Evolutionary conservation across 345 rosid genomes (phyloP).

Genomic region (Citrus cavaleriei): DNA sequence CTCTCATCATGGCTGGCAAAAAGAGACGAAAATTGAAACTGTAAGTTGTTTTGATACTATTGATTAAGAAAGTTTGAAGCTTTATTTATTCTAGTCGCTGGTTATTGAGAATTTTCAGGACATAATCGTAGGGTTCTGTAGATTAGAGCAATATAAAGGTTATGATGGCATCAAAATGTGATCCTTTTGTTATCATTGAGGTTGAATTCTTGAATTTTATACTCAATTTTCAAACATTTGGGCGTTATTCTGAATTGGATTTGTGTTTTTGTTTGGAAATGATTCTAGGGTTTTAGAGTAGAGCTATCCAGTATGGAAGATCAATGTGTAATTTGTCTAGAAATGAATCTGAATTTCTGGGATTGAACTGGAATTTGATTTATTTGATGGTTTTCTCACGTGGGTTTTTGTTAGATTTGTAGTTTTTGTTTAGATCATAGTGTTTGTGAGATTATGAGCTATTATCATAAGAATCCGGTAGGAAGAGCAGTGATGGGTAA

Average conservation of each 20-base stretch:
- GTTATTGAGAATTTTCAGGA: slow-evolving; percentile 12
- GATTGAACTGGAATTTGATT: neutral
- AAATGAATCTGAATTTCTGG: neutral
- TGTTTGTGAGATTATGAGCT: neutral
- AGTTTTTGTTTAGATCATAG: neutral
- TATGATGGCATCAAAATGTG: neutral
- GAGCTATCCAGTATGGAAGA: neutral
- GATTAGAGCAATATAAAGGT: neutral
- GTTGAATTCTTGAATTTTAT: slow-evolving; percentile 6
- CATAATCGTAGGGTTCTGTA: slow-evolving; percentile 13
- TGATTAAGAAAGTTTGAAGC: neutral
- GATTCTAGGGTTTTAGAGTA: slow-evolving; percentile 2
- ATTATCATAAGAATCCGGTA: neutral
- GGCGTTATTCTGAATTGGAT: neutral
- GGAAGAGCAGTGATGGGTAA: neutral
- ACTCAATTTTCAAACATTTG: neutral
- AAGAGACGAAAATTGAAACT: slow-evolving; percentile 40
- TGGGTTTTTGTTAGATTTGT: neutral
- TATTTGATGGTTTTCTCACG: neutral
- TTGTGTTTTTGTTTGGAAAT: slow-evolving; percentile 3
- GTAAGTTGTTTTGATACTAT: slow-evolving; percentile 25
- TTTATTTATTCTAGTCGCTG: neutral
- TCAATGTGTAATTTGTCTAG: neutral
- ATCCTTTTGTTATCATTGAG: neutral
- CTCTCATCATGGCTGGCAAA: slow-evolving; percentile 32